Base-by-base conservation (phyloP, 371 early-diverging fungal species). In the Rhizopus delemar region DNA sequence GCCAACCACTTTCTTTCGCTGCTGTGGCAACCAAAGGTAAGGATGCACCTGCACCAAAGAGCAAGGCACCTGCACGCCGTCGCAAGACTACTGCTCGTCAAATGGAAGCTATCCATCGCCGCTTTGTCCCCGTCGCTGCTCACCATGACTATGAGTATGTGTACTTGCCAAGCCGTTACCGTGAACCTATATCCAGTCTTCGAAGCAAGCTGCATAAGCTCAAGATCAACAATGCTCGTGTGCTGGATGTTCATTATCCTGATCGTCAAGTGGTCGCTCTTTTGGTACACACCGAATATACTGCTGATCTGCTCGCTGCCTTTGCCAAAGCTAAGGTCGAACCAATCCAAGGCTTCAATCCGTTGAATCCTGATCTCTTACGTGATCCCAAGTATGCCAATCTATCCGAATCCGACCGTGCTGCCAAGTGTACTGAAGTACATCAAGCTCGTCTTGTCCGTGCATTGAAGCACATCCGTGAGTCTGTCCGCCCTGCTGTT, bases 221-320 rank as follows among this genome's bases (percentile, higher is more conserved):
- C 2, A 32, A 34, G 12, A 33, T 51, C 0, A 34, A 51, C 11
- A 36, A 36, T 2, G 36, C 36, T 36, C 36, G 36, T 36, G 36
- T 36, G 8, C 11, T 57, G 4, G 58, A 57, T 32, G 39, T 57
- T 15, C 49, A 57, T 16, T 57, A 57, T 9, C 57, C 57, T 2
- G 41, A 46, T 1, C 36, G 31, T 31, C 46, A 45, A 11, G 33
- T 50, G n/a, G 50, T 57, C 3, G 57, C 50, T 8, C 41, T 57
- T 7, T 16, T 57, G 3, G 22, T 51, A 0, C 59, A 58, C 35
- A 38, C 4, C 0, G 49, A 32, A 2, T 57, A 57, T 39, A 6
- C 12, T 29, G 33, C 28, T 15, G 45, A 54, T 5, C 32, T 54
- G 4, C 2, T n/a, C 0, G 9, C 35, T 1, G 8, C 36, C 4